phyloP scores from a whole-genome alignment of 179 eudicot genomes.

The Sideroxylon spinosum region DNA sequence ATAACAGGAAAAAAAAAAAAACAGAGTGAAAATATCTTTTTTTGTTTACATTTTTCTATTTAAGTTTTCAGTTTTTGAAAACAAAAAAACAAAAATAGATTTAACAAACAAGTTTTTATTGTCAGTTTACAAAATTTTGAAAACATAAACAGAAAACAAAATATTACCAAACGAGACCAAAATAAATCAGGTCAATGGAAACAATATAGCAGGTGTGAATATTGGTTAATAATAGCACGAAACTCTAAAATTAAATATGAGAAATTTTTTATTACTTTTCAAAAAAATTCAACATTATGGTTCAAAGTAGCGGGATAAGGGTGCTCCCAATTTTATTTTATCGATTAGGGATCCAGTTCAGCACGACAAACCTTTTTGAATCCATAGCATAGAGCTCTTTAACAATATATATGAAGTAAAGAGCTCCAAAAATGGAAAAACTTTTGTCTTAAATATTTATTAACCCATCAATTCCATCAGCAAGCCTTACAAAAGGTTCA shows the following conservation, averaged over 20 bases:
- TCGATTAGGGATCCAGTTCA: not conserved
- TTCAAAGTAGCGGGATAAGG: not conserved
- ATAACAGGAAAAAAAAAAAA: too few species aligned
- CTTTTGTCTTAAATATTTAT: too few species aligned
- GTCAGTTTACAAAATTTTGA: too few species aligned
- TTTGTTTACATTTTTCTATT: too few species aligned
- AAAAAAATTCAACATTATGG: not conserved
- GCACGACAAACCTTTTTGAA: not conserved
- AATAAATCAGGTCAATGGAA: not conserved
- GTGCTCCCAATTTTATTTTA: not conserved
- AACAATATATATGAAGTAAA: not conserved
- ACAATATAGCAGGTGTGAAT: not conserved
- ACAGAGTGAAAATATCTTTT: too few species aligned
- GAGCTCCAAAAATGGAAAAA: too few species aligned
- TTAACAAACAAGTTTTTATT: too few species aligned
- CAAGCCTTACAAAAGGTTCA: constrained; percentile 1
- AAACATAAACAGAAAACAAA: too few species aligned
- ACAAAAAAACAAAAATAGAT: too few species aligned
- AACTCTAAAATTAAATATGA: not conserved
- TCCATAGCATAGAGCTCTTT: not conserved
- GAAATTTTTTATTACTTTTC: not conserved
- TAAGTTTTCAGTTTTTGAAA: too few species aligned
- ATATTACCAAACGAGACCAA: too few species aligned
- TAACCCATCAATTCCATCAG: not conserved
- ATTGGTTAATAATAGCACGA: not conserved